A percentile compares a stretch with the other conserved stretches of the same genome.
These are phyloP conservation scores for Sarocladium oryzae DNA, from an alignment of 2,329 filamentous ascomycete species.

Conservation along the genomic window DNA sequence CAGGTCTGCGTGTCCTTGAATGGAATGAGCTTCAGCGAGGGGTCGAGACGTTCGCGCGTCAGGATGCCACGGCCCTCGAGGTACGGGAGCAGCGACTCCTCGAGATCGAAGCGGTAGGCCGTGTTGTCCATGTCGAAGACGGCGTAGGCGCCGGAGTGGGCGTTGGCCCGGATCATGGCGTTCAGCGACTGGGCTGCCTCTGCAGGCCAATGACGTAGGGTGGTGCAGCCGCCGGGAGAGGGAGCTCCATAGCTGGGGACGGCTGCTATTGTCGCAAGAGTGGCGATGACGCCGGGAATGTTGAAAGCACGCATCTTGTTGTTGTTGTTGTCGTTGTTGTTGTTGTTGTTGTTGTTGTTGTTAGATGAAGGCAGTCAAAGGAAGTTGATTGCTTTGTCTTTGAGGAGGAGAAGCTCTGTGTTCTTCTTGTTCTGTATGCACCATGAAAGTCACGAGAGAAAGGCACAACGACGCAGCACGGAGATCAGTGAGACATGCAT, in stretches of 20 bases:
- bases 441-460: no score
- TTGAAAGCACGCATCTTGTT: slow-evolving; percentile 4
- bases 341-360: no score
- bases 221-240: slow-evolving; percentile 8
- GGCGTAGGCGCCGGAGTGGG: slow-evolving; percentile 30
- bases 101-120: slow-evolving; percentile 33
- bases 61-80: slow-evolving; percentile 35
- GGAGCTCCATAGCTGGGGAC: slow-evolving; percentile 5
- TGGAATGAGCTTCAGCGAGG: slow-evolving; percentile 31
- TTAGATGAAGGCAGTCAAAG: no score
- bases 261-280: background rate
- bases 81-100: slow-evolving; percentile 36
- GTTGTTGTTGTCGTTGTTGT: no score
- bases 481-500: no score
- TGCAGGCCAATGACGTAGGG: slow-evolving; percentile 27
- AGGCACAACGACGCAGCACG: no score
- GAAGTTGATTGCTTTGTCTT: no score
- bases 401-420: no score
- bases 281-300: background rate
- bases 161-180: slow-evolving; percentile 31
- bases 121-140: slow-evolving; percentile 42
- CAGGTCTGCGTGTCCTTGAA: slow-evolving; percentile 32
- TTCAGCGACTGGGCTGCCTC: slow-evolving; percentile 28
- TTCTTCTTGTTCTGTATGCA: no score
- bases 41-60: slow-evolving; percentile 33